Conservation (phyloP, 257 asterid species). For the Orobanche coerulescens region DNA sequence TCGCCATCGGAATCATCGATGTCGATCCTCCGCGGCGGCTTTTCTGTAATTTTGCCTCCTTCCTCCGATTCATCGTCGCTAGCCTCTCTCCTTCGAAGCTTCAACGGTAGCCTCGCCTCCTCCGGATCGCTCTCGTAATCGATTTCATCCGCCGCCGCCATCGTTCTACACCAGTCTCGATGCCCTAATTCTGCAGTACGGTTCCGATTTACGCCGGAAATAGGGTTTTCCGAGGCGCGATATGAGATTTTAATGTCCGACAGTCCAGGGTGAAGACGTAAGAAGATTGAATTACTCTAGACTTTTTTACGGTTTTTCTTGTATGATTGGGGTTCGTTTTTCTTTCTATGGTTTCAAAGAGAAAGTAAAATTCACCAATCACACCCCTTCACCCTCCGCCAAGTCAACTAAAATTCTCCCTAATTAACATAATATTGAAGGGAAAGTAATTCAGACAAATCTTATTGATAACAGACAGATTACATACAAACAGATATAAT, state of each 20-base stretch:
- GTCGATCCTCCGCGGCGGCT: slow-evolving; percentile 25
- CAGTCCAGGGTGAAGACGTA: not conserved
- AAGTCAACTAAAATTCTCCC: too few species aligned
- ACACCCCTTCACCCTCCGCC: too few species aligned
- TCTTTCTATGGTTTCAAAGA: too few species aligned
- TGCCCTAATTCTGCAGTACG: not conserved
- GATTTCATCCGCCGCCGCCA: slow-evolving; percentile 57
- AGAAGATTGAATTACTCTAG: too few species aligned
- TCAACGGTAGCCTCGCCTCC: slow-evolving; percentile 75
- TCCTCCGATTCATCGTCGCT: slow-evolving; percentile 73
- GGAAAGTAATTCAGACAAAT: too few species aligned
- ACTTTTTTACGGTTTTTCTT: too few species aligned
- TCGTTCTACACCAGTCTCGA: not conserved
- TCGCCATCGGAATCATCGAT: slow-evolving; percentile 66
- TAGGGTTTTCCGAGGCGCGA: not conserved
- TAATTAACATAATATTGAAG: too few species aligned
- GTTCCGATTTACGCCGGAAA: not conserved
- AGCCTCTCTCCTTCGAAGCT: slow-evolving; percentile 86
- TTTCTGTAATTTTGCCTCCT: slow-evolving; percentile 29
- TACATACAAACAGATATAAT: too few species aligned
- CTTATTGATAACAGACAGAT: too few species aligned
- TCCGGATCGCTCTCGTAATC: slow-evolving; percentile 98
- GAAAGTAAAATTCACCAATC: too few species aligned
- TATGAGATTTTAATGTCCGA: not conserved
- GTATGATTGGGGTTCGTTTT: too few species aligned